These are phyloP conservation scores for Xylariales sp. DNA, from an alignment of 2,329 filamentous ascomycete genomes.

Conservation along the genomic window DNA sequence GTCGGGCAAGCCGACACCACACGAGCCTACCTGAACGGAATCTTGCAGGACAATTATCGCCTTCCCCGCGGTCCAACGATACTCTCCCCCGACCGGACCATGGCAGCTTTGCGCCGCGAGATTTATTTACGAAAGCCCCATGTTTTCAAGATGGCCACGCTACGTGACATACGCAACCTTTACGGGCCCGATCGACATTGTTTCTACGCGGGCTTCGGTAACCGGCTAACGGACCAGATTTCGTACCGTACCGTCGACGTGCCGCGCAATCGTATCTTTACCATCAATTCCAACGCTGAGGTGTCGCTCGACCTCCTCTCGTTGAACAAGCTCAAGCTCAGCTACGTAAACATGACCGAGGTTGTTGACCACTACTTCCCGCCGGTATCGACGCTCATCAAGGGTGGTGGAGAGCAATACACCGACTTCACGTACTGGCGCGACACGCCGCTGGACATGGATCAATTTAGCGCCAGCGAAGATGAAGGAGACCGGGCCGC, in stretches of 20 bases:
- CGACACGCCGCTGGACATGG: slow-evolving; percentile 74
- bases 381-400: slow-evolving; percentile 79
- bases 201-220: slow-evolving; percentile 96
- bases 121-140: slow-evolving; percentile 95
- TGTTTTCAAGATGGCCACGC: slow-evolving; percentile 98
- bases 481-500: slow-evolving; percentile 34
- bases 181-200: slow-evolving; percentile 75
- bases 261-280: slow-evolving; percentile 90
- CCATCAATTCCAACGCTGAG: slow-evolving; percentile 96
- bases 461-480: slow-evolving; percentile 82
- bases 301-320: slow-evolving; percentile 86
- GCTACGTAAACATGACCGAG: slow-evolving; percentile 94
- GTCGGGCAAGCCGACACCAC: slow-evolving; percentile 93
- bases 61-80: slow-evolving; percentile 91
- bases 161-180: slow-evolving; percentile 87
- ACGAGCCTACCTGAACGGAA: slow-evolving; percentile 81
- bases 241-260: slow-evolving; percentile 96
- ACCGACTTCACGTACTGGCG: slow-evolving; percentile 98
- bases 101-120: slow-evolving; percentile 86
- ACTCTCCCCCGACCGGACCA: slow-evolving; percentile 88
- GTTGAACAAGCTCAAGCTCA: slow-evolving; percentile 92
- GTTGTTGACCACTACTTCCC: slow-evolving; percentile 98
- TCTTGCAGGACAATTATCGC: slow-evolving; percentile 80
- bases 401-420: slow-evolving; percentile 86
- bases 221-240: slow-evolving; percentile 90